phyloP scores from a whole-genome alignment of 1,139 yeast genomes.

The Suhomyces wounanorum region DNA sequence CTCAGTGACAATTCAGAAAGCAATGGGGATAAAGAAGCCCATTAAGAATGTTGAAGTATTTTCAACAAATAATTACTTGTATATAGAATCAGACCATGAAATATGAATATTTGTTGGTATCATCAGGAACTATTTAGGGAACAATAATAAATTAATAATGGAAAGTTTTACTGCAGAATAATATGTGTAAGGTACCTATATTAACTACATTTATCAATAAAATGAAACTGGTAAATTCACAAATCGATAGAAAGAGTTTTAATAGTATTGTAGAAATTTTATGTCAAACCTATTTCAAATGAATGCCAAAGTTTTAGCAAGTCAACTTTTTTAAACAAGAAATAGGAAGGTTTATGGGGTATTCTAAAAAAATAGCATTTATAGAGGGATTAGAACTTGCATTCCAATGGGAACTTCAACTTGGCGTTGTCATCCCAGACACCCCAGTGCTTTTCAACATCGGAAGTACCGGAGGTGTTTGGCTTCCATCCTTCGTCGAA shows the following conservation, averaged over 20 bases:
- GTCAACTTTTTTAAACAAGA: constrained; percentile 1
- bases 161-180: neutral
- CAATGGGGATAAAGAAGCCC: neutral
- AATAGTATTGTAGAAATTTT: neutral
- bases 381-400: constrained; percentile 42
- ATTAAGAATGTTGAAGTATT: no score
- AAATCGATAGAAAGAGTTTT: neutral
- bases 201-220: neutral
- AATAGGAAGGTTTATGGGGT: neutral
- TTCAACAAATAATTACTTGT: neutral
- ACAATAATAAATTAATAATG: neutral
- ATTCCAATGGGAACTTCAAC: constrained; percentile 60
- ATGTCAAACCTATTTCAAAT: neutral
- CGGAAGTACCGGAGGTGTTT: constrained; percentile 77
- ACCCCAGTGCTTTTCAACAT: constrained; percentile 94
- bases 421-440: constrained; percentile 62
- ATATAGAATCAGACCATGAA: neutral
- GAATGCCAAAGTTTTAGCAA: constrained; percentile 5
- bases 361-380: neutral
- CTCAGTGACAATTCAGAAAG: neutral
- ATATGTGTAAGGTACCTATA: no score
- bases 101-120: neutral
- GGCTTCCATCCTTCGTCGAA: constrained; percentile 97
- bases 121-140: neutral
- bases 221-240: neutral